These are phyloP conservation scores for Rhizopogon sp. DNA, from an alignment of 768 basidiomycete species.

Conservation along the genomic window DNA sequence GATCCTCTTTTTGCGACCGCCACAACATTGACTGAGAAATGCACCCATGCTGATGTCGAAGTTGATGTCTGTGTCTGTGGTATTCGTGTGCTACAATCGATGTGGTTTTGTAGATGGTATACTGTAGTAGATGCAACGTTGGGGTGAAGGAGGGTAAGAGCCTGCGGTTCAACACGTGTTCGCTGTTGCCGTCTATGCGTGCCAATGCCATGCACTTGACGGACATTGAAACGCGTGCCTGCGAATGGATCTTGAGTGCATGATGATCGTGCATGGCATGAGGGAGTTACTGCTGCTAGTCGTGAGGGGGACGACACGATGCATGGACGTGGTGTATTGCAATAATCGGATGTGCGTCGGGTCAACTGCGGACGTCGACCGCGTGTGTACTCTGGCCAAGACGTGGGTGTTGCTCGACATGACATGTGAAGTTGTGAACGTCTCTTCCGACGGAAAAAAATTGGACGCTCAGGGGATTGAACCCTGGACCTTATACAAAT, in stretches of 20 bases:
- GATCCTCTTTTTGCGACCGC: not conserved
- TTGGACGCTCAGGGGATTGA: constrained; percentile 39
- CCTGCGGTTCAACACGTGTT: not conserved
- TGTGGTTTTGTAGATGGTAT: not conserved
- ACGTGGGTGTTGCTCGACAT: too few species aligned
- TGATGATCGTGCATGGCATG: not conserved
- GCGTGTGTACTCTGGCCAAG: too few species aligned
- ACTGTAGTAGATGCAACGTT: not conserved
- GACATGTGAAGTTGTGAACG: too few species aligned
- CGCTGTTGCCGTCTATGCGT: not conserved
- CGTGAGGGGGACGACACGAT: not conserved
- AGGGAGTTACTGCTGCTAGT: not conserved
- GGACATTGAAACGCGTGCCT: not conserved
- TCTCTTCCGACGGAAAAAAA: constrained; percentile 6
- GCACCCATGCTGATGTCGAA: not conserved
- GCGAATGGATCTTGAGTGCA: not conserved
- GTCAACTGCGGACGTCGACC: too few species aligned
- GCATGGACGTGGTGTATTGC: too few species aligned
- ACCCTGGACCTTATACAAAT: constrained; percentile 39
- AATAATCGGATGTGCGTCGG: too few species aligned
- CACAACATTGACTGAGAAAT: not conserved
- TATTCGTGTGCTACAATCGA: not conserved
- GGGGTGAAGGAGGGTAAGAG: not conserved
- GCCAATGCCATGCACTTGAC: not conserved
- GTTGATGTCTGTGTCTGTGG: not conserved